Evolutionary conservation across 805 yeast species (phyloP).

Genomic region (Ascoidea rubescens): DNA sequence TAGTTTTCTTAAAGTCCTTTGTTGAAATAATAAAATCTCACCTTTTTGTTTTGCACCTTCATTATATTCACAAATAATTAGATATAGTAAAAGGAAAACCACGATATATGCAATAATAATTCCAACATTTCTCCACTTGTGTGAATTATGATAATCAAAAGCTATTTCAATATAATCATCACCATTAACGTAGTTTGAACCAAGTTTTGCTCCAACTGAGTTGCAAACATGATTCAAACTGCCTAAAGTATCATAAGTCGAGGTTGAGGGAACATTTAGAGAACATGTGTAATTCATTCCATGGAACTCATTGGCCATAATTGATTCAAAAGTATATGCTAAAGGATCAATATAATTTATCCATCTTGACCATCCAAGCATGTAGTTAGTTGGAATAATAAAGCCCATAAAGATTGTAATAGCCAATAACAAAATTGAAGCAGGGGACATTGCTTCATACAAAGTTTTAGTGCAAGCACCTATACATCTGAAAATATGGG

Average conservation of each 20-base stretch:
- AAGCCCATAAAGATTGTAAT: constrained; percentile 42
- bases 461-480: constrained; percentile 35
- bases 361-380: constrained; percentile 58
- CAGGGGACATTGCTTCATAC: constrained; percentile 45
- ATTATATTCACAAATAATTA: constrained; percentile 40
- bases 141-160: constrained; percentile 28
- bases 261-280: constrained; percentile 32
- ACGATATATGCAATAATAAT: constrained; percentile 40
- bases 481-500: constrained; percentile 38
- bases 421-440: constrained; percentile 33
- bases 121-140: constrained; percentile 55
- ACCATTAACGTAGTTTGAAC: constrained; percentile 36
- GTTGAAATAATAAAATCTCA: constrained; percentile 50
- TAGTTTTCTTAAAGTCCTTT: constrained; percentile 29
- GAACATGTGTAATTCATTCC: constrained; percentile 33
- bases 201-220: constrained; percentile 42
- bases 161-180: constrained; percentile 29
- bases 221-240: constrained; percentile 26
- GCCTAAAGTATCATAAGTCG: constrained; percentile 22
- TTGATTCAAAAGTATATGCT: constrained; percentile 42
- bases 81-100: constrained; percentile 39
- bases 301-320: constrained; percentile 43
- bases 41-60: constrained; percentile 57
- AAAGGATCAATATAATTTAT: constrained; percentile 46
- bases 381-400: constrained; percentile 38